Evolutionary conservation across 495 filamentous ascomycete genomes (phyloP).

Genomic region (Talaromyces liani): DNA sequence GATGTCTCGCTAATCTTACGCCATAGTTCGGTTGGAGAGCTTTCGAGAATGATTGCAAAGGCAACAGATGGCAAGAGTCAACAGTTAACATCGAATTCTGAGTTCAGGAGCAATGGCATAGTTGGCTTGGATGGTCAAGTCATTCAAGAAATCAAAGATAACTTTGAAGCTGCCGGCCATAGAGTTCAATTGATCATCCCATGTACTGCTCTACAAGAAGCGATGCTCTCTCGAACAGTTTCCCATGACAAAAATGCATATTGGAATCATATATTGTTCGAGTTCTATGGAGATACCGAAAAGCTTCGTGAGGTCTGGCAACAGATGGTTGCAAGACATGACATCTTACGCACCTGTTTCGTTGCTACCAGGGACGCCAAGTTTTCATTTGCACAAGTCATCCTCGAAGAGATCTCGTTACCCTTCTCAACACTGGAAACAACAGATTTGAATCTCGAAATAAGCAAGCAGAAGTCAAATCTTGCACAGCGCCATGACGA

Average conservation of each 20-base stretch:
- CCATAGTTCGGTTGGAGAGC: slow-evolving; percentile 48
- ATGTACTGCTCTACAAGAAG: slow-evolving; percentile 76
- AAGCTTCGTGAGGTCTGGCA: slow-evolving; percentile 39
- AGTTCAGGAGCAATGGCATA: not conserved
- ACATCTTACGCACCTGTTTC: slow-evolving; percentile 59
- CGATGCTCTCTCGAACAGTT: slow-evolving; percentile 57
- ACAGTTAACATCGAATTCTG: not conserved
- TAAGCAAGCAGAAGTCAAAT: slow-evolving; percentile 15
- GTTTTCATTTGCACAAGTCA: slow-evolving; percentile 52
- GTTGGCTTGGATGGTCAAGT: slow-evolving; percentile 13
- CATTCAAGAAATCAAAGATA: slow-evolving; percentile 10
- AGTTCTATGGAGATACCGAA: slow-evolving; percentile 34
- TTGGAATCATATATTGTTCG: slow-evolving; percentile 47
- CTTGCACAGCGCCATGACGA: slow-evolving; percentile 19
- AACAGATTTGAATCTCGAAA: slow-evolving; percentile 11
- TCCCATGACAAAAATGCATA: slow-evolving; percentile 35
- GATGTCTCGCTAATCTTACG: slow-evolving; percentile 58
- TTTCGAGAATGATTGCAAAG: slow-evolving; percentile 33
- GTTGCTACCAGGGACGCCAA: slow-evolving; percentile 38
- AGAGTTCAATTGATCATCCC: slow-evolving; percentile 52
- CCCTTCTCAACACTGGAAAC: slow-evolving; percentile 18
- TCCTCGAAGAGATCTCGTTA: slow-evolving; percentile 26
- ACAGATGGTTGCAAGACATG: slow-evolving; percentile 46
- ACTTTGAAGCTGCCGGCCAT: slow-evolving; percentile 19
- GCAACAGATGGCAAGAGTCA: not conserved